These are phyloP conservation scores for Leccinum fallax DNA, from an alignment of 1,284 basidiomycete genomes.

Conservation along the genomic window DNA sequence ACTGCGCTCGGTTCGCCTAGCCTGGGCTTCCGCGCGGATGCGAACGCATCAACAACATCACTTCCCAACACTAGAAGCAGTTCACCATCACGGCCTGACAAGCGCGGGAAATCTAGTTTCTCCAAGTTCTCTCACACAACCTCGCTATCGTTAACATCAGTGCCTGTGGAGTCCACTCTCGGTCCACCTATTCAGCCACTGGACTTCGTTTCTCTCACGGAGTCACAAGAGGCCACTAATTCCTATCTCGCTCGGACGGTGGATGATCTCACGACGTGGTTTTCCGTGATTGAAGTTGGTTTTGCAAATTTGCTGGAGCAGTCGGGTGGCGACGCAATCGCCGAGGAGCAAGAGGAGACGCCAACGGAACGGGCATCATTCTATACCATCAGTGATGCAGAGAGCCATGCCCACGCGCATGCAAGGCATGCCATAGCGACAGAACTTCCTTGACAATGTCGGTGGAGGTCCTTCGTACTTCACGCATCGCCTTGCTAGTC, in stretches of 20 bases:
- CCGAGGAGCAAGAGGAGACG: slow-evolving; percentile 57
- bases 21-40: slow-evolving; percentile 32
- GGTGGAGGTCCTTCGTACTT: slow-evolving; percentile 1
- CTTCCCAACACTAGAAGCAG: slow-evolving; percentile 44
- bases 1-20: slow-evolving; percentile 42
- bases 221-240: slow-evolving; percentile 65
- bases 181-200: slow-evolving; percentile 61
- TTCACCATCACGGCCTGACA: slow-evolving; percentile 42
- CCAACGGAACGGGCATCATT: slow-evolving; percentile 24
- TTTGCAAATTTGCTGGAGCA: slow-evolving; percentile 66
- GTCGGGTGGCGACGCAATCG: slow-evolving; percentile 48
- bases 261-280: slow-evolving; percentile 80
- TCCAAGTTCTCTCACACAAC: slow-evolving; percentile 31
- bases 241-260: slow-evolving; percentile 75
- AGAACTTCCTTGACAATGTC: slow-evolving; percentile 21
- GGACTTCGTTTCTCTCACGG: slow-evolving; percentile 66
- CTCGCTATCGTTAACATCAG: slow-evolving; percentile 36
- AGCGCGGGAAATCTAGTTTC: slow-evolving; percentile 24
- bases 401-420: slow-evolving; percentile 13
- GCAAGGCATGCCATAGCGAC: slow-evolving; percentile 12
- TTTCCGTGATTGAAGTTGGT: slow-evolving; percentile 75
- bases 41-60: slow-evolving; percentile 34
- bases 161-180: slow-evolving; percentile 29
- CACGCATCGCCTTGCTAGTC: slow-evolving; percentile 17
- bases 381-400: slow-evolving; percentile 16